A percentile compares a stretch with the other conserved stretches of the same genome.
phyloP scores from a whole-genome alignment of 768 basidiomycete species.

The Suillus clintonianus region DNA sequence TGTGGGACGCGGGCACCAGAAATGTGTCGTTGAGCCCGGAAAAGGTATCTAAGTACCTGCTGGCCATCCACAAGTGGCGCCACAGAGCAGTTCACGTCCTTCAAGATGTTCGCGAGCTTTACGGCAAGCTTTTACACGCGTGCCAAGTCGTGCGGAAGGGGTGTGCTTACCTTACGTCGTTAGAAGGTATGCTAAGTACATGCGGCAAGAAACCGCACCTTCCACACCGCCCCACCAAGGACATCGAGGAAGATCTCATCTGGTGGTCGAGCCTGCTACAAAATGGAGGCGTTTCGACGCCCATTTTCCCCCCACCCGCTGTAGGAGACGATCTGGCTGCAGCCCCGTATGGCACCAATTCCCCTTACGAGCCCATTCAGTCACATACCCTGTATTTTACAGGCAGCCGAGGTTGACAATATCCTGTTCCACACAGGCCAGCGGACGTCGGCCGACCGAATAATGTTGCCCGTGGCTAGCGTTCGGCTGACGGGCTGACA shows the following conservation, averaged over 20 bases:
- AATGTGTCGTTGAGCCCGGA: constrained; percentile 23
- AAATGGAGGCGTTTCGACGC: no score
- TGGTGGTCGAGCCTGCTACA: neutral
- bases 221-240: constrained; percentile 23
- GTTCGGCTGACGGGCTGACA: no score
- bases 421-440: no score
- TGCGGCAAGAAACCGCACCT: constrained; percentile 24
- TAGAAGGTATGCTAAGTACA: constrained; percentile 36
- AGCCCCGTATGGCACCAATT: no score
- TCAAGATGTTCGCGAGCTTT: constrained; percentile 35
- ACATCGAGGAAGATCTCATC: neutral
- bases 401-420: no score
- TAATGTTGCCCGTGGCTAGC: no score
- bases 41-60: constrained; percentile 32
- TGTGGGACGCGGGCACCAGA: constrained; percentile 27
- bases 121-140: constrained; percentile 43
- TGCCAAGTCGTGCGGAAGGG: constrained; percentile 31
- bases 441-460: no score
- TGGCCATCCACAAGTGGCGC: constrained; percentile 30
- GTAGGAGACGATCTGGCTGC: no score
- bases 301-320: no score
- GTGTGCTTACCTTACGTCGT: constrained; percentile 40
- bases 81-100: constrained; percentile 25
- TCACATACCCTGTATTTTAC: no score
- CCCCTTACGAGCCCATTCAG: no score